A percentile compares a stretch with the other conserved stretches of the same genome.
These are phyloP conservation scores for Didymella pinodella DNA, from an alignment of 2,329 filamentous ascomycete species.

Conservation along the genomic window DNA sequence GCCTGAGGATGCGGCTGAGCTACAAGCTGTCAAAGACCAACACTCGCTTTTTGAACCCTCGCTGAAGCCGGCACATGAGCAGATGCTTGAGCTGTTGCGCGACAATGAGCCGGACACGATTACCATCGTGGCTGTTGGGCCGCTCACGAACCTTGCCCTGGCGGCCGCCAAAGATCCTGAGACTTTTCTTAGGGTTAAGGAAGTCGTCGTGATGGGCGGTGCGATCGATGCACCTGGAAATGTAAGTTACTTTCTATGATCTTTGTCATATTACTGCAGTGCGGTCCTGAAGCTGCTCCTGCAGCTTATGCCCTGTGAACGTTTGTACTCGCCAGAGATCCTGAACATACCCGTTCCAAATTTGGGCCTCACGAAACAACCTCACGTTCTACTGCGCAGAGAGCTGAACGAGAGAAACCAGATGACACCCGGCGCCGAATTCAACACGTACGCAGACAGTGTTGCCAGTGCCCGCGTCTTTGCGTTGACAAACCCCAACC, in stretches of 20 bases:
- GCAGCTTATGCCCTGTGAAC: conserved; percentile 34
- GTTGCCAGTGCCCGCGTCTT: conserved; percentile 59
- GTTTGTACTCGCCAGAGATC: conserved; percentile 29
- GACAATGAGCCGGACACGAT: conserved; percentile 85
- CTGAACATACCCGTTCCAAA: conserved; percentile 40
- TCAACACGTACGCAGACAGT: conserved; percentile 90
- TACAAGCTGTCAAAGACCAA: conserved; percentile 48
- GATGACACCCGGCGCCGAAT: conserved; percentile 83
- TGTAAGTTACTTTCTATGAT: conserved; percentile 44
- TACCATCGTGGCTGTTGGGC: conserved; percentile 88
- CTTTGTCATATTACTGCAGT: conserved; percentile 6
- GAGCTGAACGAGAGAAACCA: conserved; percentile 50
- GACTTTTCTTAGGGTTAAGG: conserved; percentile 86
- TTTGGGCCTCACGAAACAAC: conserved; percentile 52
- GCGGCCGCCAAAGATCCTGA: conserved; percentile 89
- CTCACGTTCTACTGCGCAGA: conserved; percentile 42
- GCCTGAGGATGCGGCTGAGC: conserved; percentile 44
- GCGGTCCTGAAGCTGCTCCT: conserved; percentile 21
- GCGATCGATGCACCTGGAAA: conserved; percentile 83
- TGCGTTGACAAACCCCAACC: conserved; percentile 63
- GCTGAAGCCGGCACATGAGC: conserved; percentile 75
- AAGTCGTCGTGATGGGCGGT: conserved; percentile 95
- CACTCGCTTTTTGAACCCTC: conserved; percentile 76
- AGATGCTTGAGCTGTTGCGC: conserved; percentile 85
- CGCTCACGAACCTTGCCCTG: conserved; percentile 90